Evolutionary conservation across 78 protist species (phyloP), one percentile per base, ranked within the genome.

Genomic region (Dictyostelium firmibasis): DNA sequence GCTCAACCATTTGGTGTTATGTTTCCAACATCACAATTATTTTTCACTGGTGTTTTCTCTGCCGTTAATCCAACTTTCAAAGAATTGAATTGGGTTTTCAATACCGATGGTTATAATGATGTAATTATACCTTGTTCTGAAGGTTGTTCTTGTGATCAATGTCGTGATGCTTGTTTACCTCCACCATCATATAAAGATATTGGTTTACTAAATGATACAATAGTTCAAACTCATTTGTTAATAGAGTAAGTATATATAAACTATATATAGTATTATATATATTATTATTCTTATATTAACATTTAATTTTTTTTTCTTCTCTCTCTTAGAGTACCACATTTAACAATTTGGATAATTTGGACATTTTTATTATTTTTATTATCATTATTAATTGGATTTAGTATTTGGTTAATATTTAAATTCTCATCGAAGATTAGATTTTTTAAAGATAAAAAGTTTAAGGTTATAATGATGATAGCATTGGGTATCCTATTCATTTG

Each of bases 101-200:
- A 86, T 33, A 50, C 18, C 25, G 31, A 13, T 35, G 92, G 92
- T 11, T 86, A 76, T 27, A 53, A 31, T 10, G 77, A n/a, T 10
- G 79, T 3, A 36, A 57, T 76, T 14, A 11, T 41, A n/a, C 83
- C 83, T 14, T 86, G 92, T 35, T 29, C 84, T 11, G 50, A 44
- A 20, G 11, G 36, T 35, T 86, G 92, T 75, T 75, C 92, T 7
- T 86, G 92, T 75, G 84, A 72, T 20, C 57, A 35, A 29, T 86
- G 92, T 23, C 16, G 84, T 7, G 83, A 74, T 25, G 25, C 78
- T 16, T 86, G 92, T 75, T 2, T 33, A 18, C 47, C 29, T 2
- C 60, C 67, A 3, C 36, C 53, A 5, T 44, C 72, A 1, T 62
- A 27, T 27, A 31, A 36, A 67, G 78, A 76, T 38, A 23, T 83